phyloP scores from a whole-genome alignment of 164 flowering plant species.

The Chimonanthus praecox region DNA sequence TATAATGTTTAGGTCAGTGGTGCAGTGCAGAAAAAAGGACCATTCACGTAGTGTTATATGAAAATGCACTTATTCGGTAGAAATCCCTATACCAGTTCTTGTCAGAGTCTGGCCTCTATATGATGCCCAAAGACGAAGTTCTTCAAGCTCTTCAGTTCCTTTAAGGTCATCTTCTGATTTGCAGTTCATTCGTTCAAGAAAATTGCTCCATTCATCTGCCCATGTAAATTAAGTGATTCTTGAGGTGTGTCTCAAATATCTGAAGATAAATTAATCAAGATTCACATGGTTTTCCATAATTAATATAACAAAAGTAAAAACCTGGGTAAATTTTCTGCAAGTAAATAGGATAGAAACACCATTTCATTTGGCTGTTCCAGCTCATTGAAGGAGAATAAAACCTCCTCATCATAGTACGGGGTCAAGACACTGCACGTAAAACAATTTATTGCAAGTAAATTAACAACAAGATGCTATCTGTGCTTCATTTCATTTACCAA shows the following conservation, averaged over 20 bases:
- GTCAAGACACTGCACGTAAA: slow-evolving; percentile 68
- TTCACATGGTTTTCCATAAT: neutral
- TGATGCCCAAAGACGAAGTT: slow-evolving; percentile 94
- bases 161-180: slow-evolving; percentile 60
- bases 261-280: neutral
- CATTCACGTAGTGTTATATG: too few species aligned
- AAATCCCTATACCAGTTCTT: slow-evolving; percentile 55
- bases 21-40: neutral
- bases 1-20: neutral
- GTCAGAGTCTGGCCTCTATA: slow-evolving; percentile 94
- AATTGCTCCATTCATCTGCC: slow-evolving; percentile 93
- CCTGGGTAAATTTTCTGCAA: slow-evolving; percentile 97
- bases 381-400: slow-evolving; percentile 69
- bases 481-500: neutral
- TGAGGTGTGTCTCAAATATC: neutral
- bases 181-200: slow-evolving; percentile 63
- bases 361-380: slow-evolving; percentile 75
- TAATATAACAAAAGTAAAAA: slow-evolving; percentile 23
- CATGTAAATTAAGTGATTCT: neutral
- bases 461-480: neutral
- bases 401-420: slow-evolving; percentile 90
- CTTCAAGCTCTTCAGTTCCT: slow-evolving; percentile 41
- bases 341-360: slow-evolving; percentile 96
- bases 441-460: neutral
- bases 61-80: too few species aligned